Conservation (phyloP, 2,329 filamentous ascomycete genomes). For the Fusarium begoniae region DNA sequence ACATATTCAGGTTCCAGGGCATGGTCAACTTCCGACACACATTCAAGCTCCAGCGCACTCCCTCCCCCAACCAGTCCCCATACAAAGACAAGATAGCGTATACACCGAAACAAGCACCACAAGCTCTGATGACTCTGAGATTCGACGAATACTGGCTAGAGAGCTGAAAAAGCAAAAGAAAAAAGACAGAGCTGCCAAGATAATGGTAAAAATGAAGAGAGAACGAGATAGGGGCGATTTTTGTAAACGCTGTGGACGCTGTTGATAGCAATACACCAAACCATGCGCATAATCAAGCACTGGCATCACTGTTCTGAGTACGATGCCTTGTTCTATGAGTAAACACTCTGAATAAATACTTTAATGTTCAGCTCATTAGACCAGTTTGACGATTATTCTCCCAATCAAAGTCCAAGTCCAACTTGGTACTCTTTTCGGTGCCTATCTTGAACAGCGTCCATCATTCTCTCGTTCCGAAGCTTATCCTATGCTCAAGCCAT, state of each 20-base stretch:
- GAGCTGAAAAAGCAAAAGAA: not conserved
- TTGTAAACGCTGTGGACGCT: not conserved
- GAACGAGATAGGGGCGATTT: not conserved
- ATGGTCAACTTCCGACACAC: not conserved
- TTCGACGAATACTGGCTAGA: not conserved
- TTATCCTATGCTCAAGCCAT: too few species aligned
- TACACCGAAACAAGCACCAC: not conserved
- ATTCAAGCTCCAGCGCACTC: accelerated
- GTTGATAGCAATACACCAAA: not conserved
- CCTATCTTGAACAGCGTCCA: too few species aligned
- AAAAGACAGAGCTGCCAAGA: not conserved
- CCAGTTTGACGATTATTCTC: not conserved
- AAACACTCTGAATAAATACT: not conserved
- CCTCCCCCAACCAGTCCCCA: not conserved
- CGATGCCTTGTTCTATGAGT: not conserved
- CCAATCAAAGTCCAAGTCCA: not conserved
- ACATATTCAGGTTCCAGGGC: not conserved
- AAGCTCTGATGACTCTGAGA: not conserved
- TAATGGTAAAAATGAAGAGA: not conserved
- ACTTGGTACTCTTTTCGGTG: not conserved
- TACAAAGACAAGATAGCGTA: not conserved
- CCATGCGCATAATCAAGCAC: not conserved
- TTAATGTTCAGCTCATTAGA: not conserved
- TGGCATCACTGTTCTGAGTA: accelerated
- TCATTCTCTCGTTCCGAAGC: too few species aligned